Evolutionary conservation across 129 eudicot species (phyloP).

Genomic region (Heracleum sosnowskyi): DNA sequence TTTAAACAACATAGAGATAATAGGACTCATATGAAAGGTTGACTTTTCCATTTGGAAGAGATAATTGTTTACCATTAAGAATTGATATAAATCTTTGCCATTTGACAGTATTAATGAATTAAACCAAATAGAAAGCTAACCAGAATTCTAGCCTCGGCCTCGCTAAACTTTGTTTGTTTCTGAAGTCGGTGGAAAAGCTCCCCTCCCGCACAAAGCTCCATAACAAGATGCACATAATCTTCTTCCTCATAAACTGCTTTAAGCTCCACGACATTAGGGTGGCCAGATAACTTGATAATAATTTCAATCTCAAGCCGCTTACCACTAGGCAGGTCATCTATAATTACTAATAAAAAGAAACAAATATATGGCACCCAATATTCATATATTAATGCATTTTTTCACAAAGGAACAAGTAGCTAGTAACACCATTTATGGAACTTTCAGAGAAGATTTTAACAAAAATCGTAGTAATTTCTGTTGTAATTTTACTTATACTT

Average conservation of each 20-base stretch:
- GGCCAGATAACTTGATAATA: conserved; percentile 68
- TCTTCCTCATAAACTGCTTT: conserved; percentile 87
- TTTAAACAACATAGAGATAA: neutral
- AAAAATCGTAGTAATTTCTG: too few relatives aligned
- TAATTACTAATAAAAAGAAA: conserved; percentile 57
- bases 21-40: neutral
- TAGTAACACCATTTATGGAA: too few relatives aligned
- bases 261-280: conserved; percentile 75
- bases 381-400: too few relatives aligned
- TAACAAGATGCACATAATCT: conserved; percentile 70
- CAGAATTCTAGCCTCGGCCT: conserved; percentile 44
- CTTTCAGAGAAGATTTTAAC: too few relatives aligned
- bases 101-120: neutral
- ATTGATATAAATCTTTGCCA: neutral
- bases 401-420: too few relatives aligned
- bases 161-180: conserved; percentile 64
- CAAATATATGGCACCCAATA: too few relatives aligned
- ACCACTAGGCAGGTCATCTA: conserved; percentile 55
- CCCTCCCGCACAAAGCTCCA: conserved; percentile 92
- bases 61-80: neutral
- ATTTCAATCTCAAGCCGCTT: conserved; percentile 84
- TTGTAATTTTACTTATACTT: too few relatives aligned
- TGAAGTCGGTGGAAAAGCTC: conserved; percentile 68
- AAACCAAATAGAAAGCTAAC: conserved; percentile 7
- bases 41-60: neutral